Base-by-base conservation (phyloP, 2,329 filamentous ascomycete genomes). In the Colletotrichum magnum region DNA sequence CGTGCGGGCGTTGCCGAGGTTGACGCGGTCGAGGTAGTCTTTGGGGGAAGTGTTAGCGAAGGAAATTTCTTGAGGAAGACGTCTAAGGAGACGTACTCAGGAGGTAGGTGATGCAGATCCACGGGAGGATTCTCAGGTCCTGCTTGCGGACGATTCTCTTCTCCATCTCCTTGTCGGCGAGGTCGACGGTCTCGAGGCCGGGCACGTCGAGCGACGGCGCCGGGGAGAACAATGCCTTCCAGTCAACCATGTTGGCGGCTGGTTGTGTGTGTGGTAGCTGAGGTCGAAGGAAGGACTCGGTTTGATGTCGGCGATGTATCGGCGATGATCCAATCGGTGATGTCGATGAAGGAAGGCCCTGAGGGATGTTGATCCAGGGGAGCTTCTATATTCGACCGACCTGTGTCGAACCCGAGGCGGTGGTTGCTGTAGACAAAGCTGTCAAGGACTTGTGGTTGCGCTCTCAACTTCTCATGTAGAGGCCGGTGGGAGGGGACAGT, bases 111-210 rank as follows among this genome's bases (percentile, higher is more conserved):
- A 78, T 58, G 52, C 77, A 79, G 4, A 79, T 74, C 77, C 77
- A 79, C 12, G 77, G 77, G 47, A 79, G 68, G 54, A 79, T 79
- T 21, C 77, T 67, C 48, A 78, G 32, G 53, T 79, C 77, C 53
- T 79, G 77, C 26, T 79, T 79, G 5, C 77, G 72, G 12, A 79
- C 76, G 47, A 79, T 78, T 6, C 77, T 73, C 66, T 69, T 75
- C 70, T 79, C 77, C 77, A 79, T 79, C 32, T 74, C 77, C 62
- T 77, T 78, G 64, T 79, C 77, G 26, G 75, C 73, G 52, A 79
- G 75, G 60, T 78, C 77, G 41, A 78, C 77, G 66, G 76, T 77
- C 75, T 78, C 76, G 54, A 78, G 73, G 58, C 73, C 73, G n/a
- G 77, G 76, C 50, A 79, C 75, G 72, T 78, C 77, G 21, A 79